These are phyloP conservation scores for Boletus subcaerulescens DNA, from an alignment of 768 basidiomycete genomes.

Conservation along the genomic window DNA sequence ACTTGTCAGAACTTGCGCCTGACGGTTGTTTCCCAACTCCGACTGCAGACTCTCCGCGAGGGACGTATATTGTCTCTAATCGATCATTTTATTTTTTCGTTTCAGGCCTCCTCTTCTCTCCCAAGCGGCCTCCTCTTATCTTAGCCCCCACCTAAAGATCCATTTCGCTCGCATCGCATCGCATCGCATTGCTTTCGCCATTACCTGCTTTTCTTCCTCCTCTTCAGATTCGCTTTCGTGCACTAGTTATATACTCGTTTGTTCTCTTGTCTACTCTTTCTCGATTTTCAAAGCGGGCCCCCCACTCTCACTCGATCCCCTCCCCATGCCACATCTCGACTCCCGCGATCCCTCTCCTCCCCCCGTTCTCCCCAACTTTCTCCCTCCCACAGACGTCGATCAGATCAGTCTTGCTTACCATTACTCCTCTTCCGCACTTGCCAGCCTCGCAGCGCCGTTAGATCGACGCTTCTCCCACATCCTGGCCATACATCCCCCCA, in stretches of 20 bases:
- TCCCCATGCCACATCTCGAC: slow-evolving; percentile 44
- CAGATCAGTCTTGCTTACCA: slow-evolving; percentile 13
- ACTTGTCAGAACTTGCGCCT: slow-evolving; percentile 20
- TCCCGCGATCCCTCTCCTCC: slow-evolving; percentile 39
- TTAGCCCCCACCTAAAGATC: slow-evolving; percentile 32
- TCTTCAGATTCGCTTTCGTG: slow-evolving; percentile 29
- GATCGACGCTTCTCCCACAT: slow-evolving; percentile 24
- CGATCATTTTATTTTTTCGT: slow-evolving; percentile 26
- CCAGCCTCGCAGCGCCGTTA: slow-evolving; percentile 6
- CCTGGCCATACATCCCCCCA: slow-evolving; percentile 14
- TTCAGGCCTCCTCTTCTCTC: slow-evolving; percentile 21
- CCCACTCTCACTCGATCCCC: slow-evolving; percentile 1
- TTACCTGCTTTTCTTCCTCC: slow-evolving; percentile 15
- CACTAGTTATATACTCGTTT: slow-evolving; percentile 25
- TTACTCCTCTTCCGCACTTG: slow-evolving; percentile 12
- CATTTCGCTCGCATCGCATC: slow-evolving; percentile 31
- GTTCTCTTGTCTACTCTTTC: slow-evolving; percentile 24
- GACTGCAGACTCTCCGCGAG: slow-evolving; percentile 32
- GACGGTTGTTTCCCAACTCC: slow-evolving; percentile 30
- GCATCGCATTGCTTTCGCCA: slow-evolving; percentile 35
- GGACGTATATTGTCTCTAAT: slow-evolving; percentile 23
- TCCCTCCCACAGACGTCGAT: slow-evolving; percentile 31
- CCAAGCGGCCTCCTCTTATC: slow-evolving; percentile 22
- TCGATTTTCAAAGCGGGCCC: slow-evolving; percentile 23
- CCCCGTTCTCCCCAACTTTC: slow-evolving; percentile 28